Evolutionary conservation across 192 early-diverging fungal genomes (phyloP), one percentile per base, ranked within the genome.

Genomic region (Lunasporangiospora selenospora): DNA sequence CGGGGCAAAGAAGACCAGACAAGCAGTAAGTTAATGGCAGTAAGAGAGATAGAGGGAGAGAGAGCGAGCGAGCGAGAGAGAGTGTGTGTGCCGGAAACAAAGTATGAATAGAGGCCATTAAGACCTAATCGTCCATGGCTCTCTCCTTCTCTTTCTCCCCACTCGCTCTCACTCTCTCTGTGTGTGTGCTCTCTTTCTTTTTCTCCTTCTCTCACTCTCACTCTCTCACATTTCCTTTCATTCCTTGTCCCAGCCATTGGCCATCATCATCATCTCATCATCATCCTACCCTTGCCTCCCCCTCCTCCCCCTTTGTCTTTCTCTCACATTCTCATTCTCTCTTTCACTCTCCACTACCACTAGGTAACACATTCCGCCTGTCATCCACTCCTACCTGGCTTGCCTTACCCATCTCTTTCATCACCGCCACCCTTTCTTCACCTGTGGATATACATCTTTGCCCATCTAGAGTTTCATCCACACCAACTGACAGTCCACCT

Each of bases 151-250:
- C 19, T 50, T 37, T 6, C 27, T 15, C 19, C 13, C 4, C 32
- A 45, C 29, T 31, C 32, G 19, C 16, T 32, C 24, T 36, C 32
- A 19, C 30, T 30, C 43, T 1, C 15, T 53, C 33, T 19, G 21
- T 6, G 6, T 31, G n/a, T n/a, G n/a, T 33, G 12, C 48, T 16
- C 31, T 21, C 21, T 41, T 27, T 41, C 38, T 33, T 31, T 51
- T 30, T 32, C 34, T 27, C 40, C 23, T 39, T 21, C 37, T 60
- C 44, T 54, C 50, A 2, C 31, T 42, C n/a, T 47, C 43, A 15
- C 30, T 23, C 10, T 23, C 26, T 48, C 38, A 12, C 43, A n/a
- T 24, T 48, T 13, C 53, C 15, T 31, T 16, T 18, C 29, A 18
- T 13, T 41, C 24, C 4, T 6, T 31, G 1, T 30, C 53, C 12